Evolutionary conservation across 805 yeast species (phyloP).

Genomic region (Barnettozyma siamensis): DNA sequence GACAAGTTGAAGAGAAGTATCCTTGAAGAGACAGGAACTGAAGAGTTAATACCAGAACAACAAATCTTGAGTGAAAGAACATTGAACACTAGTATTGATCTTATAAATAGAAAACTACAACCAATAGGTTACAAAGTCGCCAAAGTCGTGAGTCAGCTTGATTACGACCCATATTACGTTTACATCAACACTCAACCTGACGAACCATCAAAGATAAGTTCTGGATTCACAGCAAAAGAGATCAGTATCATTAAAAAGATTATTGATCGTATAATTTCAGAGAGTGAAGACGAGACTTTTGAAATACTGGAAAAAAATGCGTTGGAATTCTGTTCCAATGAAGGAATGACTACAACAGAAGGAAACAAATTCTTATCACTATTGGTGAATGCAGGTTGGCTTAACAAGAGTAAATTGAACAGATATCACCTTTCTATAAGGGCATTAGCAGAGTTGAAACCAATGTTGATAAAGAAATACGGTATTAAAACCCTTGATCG

Average conservation of each 20-base stretch:
- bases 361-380: slow-evolving; percentile 34
- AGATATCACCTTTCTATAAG: slow-evolving; percentile 35
- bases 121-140: slow-evolving; percentile 35
- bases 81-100: slow-evolving; percentile 19
- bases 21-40: slow-evolving; percentile 4
- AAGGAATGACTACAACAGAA: slow-evolving; percentile 32
- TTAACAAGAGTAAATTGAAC: slow-evolving; percentile 30
- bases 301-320: slow-evolving; percentile 28
- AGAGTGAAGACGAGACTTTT: slow-evolving; percentile 24
- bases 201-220: slow-evolving; percentile 30
- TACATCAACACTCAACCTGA: slow-evolving; percentile 33
- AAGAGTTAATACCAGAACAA: not conserved
- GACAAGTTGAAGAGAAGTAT: slow-evolving; percentile 3
- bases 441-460: slow-evolving; percentile 42
- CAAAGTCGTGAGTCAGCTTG: slow-evolving; percentile 29
- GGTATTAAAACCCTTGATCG: slow-evolving; percentile 25
- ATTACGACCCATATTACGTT: slow-evolving; percentile 29
- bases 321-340: slow-evolving; percentile 11
- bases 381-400: slow-evolving; percentile 50
- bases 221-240: slow-evolving; percentile 33
- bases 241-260: slow-evolving; percentile 36
- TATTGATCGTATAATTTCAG: slow-evolving; percentile 32
- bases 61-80: slow-evolving; percentile 5
- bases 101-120: slow-evolving; percentile 22
- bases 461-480: slow-evolving; percentile 37